A percentile compares a stretch with the other conserved stretches of the same genome.
These are phyloP conservation scores for Nannizziopsis arthrosporioides DNA, from an alignment of 2,329 filamentous ascomycete genomes.

Conservation along the genomic window DNA sequence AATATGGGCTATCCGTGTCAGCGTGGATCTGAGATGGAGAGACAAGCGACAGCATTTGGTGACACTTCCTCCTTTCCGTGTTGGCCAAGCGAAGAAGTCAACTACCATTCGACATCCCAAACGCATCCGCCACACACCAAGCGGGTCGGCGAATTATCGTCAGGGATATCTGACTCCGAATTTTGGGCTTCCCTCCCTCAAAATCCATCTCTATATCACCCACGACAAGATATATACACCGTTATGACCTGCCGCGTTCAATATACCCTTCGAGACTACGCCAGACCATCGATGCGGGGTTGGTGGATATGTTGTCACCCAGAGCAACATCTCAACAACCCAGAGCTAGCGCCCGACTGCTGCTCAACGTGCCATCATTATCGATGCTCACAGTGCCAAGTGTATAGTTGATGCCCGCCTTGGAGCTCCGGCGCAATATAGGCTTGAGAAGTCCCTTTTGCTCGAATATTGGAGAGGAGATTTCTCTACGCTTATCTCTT, in stretches of 20 bases:
- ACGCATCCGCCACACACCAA: not conserved
- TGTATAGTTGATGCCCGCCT: not conserved
- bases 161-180: not conserved
- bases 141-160: not conserved
- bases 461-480: too few relatives aligned
- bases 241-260: not conserved
- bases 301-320: slow-evolving; percentile 15
- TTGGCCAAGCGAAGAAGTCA: too few relatives aligned
- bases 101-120: too few relatives aligned
- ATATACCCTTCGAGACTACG: not conserved
- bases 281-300: slow-evolving; percentile 4
- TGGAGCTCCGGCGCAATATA: not conserved
- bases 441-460: too few relatives aligned
- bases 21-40: too few relatives aligned
- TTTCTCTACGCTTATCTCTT: too few relatives aligned
- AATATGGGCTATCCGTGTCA: too few relatives aligned
- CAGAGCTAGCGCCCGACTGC: slow-evolving; percentile 7
- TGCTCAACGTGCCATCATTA: slow-evolving; percentile 14
- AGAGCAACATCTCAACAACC: slow-evolving; percentile 15
- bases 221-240: not conserved
- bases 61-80: too few relatives aligned
- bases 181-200: not conserved
- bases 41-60: too few relatives aligned
- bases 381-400: slow-evolving; percentile 7
- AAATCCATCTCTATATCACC: not conserved